phyloP scores from a whole-genome alignment of 805 yeast genomes.

The Maudiozyma pseudohumilis region DNA sequence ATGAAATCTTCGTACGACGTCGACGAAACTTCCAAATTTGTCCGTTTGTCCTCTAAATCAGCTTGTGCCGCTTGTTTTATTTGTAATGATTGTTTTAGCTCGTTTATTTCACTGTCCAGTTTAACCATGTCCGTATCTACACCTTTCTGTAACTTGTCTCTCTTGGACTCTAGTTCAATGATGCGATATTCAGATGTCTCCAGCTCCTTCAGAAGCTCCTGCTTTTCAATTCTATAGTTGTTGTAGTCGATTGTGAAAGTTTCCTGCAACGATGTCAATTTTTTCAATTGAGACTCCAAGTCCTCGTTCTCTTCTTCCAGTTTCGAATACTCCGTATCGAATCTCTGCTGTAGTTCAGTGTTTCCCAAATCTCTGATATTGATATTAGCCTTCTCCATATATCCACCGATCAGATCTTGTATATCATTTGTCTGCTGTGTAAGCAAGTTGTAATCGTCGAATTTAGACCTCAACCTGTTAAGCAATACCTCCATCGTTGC shows the following conservation, averaged over 20 bases:
- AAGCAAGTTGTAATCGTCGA: conserved; percentile 33
- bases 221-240: conserved; percentile 54
- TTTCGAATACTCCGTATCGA: conserved; percentile 30
- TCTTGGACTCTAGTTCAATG: conserved; percentile 46
- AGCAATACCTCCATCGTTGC: conserved; percentile 42
- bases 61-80: conserved; percentile 32
- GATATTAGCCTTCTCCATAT: conserved; percentile 1
- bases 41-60: conserved; percentile 37
- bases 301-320: conserved; percentile 41
- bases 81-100: conserved; percentile 36
- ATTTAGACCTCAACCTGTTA: conserved; percentile 35
- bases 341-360: conserved; percentile 1
- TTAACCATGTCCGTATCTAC: conserved; percentile 51
- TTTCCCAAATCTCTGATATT: background rate
- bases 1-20: conserved; percentile 42
- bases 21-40: conserved; percentile 43
- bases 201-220: conserved; percentile 44
- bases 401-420: conserved; percentile 23
- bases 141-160: conserved; percentile 51
- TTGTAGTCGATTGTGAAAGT: conserved; percentile 49
- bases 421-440: conserved; percentile 30
- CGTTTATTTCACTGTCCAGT: conserved; percentile 42
- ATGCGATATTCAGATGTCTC: conserved; percentile 52
- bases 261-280: conserved; percentile 54
- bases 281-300: conserved; percentile 52